Base-by-base conservation (phyloP, 192 early-diverging fungal species). In the Coemansia sp. region DNA sequence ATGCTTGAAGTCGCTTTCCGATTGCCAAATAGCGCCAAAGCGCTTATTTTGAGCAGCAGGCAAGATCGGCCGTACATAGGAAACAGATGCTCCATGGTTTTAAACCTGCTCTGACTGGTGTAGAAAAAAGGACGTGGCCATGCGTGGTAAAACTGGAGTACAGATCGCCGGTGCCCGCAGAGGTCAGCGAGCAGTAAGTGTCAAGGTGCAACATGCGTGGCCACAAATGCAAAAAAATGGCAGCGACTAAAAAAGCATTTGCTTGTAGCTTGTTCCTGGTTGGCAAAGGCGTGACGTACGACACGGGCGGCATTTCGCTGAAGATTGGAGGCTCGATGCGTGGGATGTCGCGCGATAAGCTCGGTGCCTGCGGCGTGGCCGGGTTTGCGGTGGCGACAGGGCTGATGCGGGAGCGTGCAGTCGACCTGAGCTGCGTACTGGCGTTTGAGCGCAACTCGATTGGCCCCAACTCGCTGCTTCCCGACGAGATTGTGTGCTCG, bases 281-380 rank as follows among this genome's bases (percentile, higher is more conserved):
- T 27, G 93, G 93, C 23, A 95, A 95, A 76, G 93, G 93, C 57
- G 91, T 94, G 22, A 92, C 92, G 25, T 94, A 88, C 64, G 93
- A 95, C 64, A 95, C 91, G 24, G 93, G 93, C 38, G 93, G 93
- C 69, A 86, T 89, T 59, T 88, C 92, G 67, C 84, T 95, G 60
- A 95, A 95, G 76, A 75, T 82, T 48, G 85, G 86, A 48, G 92
- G 90, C 44, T 65, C 81, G 29, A 93, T 93, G 91, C 82, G 93
- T 28, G 89, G 83, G 38, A 95, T 95, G 93, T 90, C 89, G 40
- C 85, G 91, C 67, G 93, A 95, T 75, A 95, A 95, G 77, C 88
- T 92, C 40, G 93, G 93, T 59, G 93, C 93, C 23, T 86, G 90
- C 21, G 82, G 86, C 6, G 85, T 86, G 29, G 91, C 92, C 25